These are phyloP conservation scores for Monilinia aucupariae DNA, from an alignment of 2,329 filamentous ascomycete genomes.

Conservation along the genomic window DNA sequence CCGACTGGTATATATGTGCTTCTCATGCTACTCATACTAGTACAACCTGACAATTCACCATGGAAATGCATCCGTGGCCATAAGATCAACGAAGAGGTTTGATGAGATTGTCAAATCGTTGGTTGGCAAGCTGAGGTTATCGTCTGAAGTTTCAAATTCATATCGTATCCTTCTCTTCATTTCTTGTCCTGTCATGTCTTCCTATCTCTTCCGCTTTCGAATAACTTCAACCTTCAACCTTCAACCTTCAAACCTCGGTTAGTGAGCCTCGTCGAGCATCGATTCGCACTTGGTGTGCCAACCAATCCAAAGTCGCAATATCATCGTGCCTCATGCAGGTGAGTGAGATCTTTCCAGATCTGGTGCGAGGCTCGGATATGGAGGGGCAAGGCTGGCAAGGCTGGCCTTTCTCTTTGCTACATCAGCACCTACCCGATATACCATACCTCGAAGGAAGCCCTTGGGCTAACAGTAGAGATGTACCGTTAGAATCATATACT, in stretches of 20 bases:
- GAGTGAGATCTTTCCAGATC: not conserved
- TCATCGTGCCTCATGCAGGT: constrained; percentile 1
- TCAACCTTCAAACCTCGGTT: not conserved
- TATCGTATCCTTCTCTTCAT: too few species aligned
- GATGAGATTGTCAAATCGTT: too few species aligned
- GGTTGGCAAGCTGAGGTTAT: too few species aligned
- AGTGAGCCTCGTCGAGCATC: not conserved
- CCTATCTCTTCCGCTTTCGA: not conserved
- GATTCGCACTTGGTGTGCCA: accelerated
- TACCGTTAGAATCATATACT: not conserved
- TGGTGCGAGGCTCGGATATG: not conserved
- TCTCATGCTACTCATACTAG: too few species aligned
- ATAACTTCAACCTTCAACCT: not conserved
- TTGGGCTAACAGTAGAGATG: not conserved
- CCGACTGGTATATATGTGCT: too few species aligned
- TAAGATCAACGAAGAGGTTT: too few species aligned
- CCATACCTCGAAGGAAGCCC: not conserved
- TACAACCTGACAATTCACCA: too few species aligned
- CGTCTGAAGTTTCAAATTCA: not conserved
- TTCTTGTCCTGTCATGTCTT: too few species aligned
- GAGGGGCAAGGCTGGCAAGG: constrained; percentile 6
- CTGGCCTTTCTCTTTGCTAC: not conserved
- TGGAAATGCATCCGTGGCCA: too few species aligned
- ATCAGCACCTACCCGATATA: not conserved
- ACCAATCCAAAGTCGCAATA: not conserved